Evolutionary conservation across 2,329 filamentous ascomycete species (phyloP).

Genomic region (Epichloe uncinata): DNA sequence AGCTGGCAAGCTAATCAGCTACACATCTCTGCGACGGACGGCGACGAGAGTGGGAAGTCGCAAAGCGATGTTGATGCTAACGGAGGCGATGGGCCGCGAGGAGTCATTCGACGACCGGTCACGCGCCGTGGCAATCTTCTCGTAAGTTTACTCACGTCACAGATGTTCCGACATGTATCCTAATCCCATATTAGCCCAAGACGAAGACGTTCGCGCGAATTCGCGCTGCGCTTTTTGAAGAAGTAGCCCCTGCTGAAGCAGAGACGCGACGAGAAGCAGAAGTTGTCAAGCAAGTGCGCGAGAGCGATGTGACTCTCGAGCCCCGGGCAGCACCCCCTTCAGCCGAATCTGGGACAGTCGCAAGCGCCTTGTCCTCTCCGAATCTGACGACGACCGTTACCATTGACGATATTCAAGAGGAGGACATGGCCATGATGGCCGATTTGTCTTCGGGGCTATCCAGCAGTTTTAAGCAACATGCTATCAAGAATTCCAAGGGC

Average conservation of each 20-base stretch:
- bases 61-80: slow-evolving; percentile 44
- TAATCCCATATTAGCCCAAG: slow-evolving; percentile 53
- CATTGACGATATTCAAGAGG: slow-evolving; percentile 57
- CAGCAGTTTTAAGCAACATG: slow-evolving; percentile 63
- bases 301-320: slow-evolving; percentile 62
- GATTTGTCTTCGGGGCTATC: slow-evolving; percentile 37
- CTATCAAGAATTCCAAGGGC: slow-evolving; percentile 57
- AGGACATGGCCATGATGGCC: slow-evolving; percentile 53
- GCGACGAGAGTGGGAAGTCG: slow-evolving; percentile 52
- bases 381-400: slow-evolving; percentile 49
- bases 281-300: slow-evolving; percentile 87
- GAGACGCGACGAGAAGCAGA: slow-evolving; percentile 87
- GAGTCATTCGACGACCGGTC: slow-evolving; percentile 70
- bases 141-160: slow-evolving; percentile 31
- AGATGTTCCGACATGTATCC: background rate
- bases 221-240: slow-evolving; percentile 79
- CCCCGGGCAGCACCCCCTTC: slow-evolving; percentile 24
- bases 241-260: slow-evolving; percentile 73
- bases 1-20: slow-evolving; percentile 83
- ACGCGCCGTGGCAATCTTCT: slow-evolving; percentile 80
- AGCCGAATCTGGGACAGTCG: slow-evolving; percentile 33
- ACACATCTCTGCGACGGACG: slow-evolving; percentile 61
- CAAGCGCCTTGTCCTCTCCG: slow-evolving; percentile 56
- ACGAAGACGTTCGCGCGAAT: slow-evolving; percentile 93
- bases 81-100: slow-evolving; percentile 46